Evolutionary conservation across 108 stramenopile species (phyloP), one percentile per base, ranked within the genome.

Genomic region (Nitzschia sp.): DNA sequence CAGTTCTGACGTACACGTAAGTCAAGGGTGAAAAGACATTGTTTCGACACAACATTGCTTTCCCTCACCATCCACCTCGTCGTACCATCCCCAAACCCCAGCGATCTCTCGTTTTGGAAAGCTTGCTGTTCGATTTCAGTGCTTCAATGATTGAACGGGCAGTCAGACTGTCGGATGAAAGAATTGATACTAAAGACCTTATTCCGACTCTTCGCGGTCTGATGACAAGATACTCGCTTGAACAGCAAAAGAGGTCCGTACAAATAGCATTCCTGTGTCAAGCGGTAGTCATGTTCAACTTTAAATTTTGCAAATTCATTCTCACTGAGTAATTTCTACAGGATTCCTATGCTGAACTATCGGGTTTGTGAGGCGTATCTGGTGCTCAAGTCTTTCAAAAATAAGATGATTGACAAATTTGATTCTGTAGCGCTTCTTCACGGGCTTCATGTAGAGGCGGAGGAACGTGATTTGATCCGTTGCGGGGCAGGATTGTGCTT

Each of bases 61-160:
- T 54, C 26, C 1, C 31, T 21, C 13, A 9, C 34, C 32, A 21
- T 13, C 11, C 27, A 0, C 17, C 31, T 26, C 5, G 44, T 36
- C 27, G 17, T 52, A 5, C 26, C 52, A 19, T 50, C 4, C 16
- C 48, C 21, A 2, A 34, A 1, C 45, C 27, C 16, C 21, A 67
- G 76, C 34, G 38, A 52, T 66, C 64, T n/a, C 55, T 79, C 13
- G 45, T 44, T 21, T 55, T 79, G 32, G 72, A 79, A 16, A 64
- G 72, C 25, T 30, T 69, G 32, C 62, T 79, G 22, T 72, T 79
- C 30, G 78, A 79, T 69, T 73, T 73, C 41, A 60, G 46, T 45
- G 79, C 73, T 19, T 71, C 69, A 0, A 61, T 71, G 45, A 63
- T 67, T n/a, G 69, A 80, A 34, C 33, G 65, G 21, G 66, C 65